phyloP scores from a whole-genome alignment of 208 protist species.

The Trichomonas gallinae region DNA sequence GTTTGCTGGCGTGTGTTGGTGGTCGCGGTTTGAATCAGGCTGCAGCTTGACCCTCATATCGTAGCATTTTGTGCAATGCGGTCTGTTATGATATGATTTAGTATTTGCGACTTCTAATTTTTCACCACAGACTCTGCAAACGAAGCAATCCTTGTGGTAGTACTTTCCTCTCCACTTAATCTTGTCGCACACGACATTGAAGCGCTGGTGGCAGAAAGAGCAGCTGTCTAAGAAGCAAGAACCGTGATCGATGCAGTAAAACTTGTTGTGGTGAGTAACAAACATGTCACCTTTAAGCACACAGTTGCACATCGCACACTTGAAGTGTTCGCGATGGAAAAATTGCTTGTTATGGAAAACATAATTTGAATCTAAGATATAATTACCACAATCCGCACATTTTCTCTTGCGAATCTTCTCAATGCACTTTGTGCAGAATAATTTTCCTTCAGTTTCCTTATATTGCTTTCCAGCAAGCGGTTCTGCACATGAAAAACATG shows the following conservation, averaged over 20 bases:
- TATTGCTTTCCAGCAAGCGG: no score
- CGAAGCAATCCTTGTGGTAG: neutral
- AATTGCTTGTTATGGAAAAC: neutral
- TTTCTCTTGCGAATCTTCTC: no score
- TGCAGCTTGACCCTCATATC: neutral
- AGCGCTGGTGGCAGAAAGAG: neutral
- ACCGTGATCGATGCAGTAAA: neutral
- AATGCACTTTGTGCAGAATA: no score
- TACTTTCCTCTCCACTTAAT: neutral
- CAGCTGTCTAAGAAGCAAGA: neutral
- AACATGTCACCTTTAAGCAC: neutral
- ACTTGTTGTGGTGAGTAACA: neutral
- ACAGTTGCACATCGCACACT: neutral
- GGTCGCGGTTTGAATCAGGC: no score
- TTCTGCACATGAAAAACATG: no score
- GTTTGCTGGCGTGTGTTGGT: neutral
- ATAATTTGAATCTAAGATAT: neutral
- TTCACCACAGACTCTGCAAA: neutral
- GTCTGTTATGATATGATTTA: neutral
- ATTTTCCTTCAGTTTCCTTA: no score
- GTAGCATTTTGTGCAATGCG: neutral
- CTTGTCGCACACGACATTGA: neutral
- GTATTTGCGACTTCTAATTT: neutral
- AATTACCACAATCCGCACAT: no score
- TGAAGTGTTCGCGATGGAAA: neutral